phyloP scores from a whole-genome alignment of 768 basidiomycete species.

The Phylloporus arenicola region DNA sequence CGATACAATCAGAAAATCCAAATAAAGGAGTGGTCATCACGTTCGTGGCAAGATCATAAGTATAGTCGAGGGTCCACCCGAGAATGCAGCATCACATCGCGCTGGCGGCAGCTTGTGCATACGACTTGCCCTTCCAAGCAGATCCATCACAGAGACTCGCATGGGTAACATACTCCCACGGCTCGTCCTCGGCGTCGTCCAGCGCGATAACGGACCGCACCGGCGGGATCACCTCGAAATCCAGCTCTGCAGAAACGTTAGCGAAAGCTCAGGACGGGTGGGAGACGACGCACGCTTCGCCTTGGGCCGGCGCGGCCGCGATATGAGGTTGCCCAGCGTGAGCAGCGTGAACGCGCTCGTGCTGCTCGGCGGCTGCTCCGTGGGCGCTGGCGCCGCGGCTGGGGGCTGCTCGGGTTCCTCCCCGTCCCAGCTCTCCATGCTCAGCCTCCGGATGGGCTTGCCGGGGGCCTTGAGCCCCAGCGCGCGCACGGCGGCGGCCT shows the following conservation, averaged over 20 bases:
- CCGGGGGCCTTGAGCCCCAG: conserved; percentile 19
- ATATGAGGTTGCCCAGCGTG: conserved; percentile 26
- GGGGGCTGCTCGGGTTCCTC: conserved; percentile 6
- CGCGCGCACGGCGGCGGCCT: conserved; percentile 11
- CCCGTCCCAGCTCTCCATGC: conserved; percentile 29
- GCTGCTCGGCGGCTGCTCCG: conserved; percentile 4
- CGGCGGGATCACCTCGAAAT: conserved; percentile 29
- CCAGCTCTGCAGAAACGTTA: conserved; percentile 16
- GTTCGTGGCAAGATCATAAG: conserved; percentile 2
- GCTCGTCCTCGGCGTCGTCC: conserved; percentile 28
- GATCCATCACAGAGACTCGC: conserved; percentile 24
- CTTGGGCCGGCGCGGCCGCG: conserved; percentile 19
- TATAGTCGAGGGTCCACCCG: not conserved
- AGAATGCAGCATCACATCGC: conserved; percentile 14
- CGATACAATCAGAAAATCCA: not conserved
- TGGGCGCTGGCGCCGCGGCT: not conserved
- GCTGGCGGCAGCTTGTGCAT: conserved; percentile 25
- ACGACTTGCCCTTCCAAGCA: conserved; percentile 29
- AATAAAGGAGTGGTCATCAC: conserved; percentile 12
- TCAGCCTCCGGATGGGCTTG: conserved; percentile 21
- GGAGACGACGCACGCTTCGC: conserved; percentile 19
- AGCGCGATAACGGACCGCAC: conserved; percentile 30
- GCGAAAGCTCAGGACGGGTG: not conserved
- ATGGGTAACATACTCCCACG: conserved; percentile 31
- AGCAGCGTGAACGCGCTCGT: conserved; percentile 14